phyloP scores from a whole-genome alignment of 352 stramenopile species.

The Phytophthora hybrid region DNA sequence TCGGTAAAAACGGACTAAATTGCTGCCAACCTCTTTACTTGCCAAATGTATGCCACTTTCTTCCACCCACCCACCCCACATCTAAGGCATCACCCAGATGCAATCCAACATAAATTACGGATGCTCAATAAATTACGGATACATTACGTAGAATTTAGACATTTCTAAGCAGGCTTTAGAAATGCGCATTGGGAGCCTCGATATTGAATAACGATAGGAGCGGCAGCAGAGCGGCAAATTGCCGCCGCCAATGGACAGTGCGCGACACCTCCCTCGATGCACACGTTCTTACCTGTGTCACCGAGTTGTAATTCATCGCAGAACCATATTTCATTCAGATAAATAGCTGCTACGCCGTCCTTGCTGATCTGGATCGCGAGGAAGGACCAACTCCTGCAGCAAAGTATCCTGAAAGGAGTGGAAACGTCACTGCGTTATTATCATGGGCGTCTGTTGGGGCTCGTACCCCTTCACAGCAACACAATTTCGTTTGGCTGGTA shows the following conservation, averaged over 20 bases:
- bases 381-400: background rate
- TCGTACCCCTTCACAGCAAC: slow-evolving; percentile 16
- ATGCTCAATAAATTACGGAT: background rate
- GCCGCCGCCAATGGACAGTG: too few species aligned
- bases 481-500: background rate
- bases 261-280: too few species aligned
- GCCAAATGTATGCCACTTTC: too few species aligned
- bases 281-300: background rate
- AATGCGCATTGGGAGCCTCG: background rate
- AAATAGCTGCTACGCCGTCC: background rate
- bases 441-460: slow-evolving; percentile 5
- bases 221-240: too few species aligned
- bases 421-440: background rate
- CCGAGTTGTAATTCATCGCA: background rate
- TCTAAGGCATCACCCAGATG: too few species aligned
- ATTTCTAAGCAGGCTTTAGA: background rate
- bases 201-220: too few species aligned
- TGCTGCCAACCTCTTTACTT: too few species aligned
- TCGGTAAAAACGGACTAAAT: too few species aligned
- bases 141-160: background rate
- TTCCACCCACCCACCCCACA: too few species aligned
- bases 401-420: background rate
- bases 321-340: background rate
- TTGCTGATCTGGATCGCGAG: background rate
- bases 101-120: background rate